Base-by-base conservation (phyloP, 345 rosid genomes). In the Mercurialis annua region DNA sequence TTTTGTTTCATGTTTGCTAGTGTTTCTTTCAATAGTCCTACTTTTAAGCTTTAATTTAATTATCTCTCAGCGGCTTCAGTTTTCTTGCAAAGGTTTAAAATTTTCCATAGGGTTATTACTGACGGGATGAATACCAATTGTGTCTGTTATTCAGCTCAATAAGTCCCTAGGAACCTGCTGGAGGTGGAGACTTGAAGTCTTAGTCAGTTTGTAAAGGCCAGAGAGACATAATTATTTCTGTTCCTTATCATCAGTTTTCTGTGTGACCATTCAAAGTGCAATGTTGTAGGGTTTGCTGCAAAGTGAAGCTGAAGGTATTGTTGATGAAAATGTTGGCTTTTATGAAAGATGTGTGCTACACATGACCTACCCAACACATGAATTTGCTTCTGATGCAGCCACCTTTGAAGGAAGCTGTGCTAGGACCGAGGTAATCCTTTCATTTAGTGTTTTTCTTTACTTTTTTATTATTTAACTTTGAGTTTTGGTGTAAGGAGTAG, bases 261-360 rank as follows among this genome's bases (percentile, higher is more conserved):
- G 8, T 34, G 26, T 60, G 47, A 49, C 40, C n/a, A 46, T 10
- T 8, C 49, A 38, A 49, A 33, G 53, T 61, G 3, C 36, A 20
- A 47, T 65, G 68, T 61, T 62, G 10, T 48, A 82, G 86, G 86
- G 82, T 64, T 69, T 82, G 29, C 62, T 82, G 73, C 86, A 82
- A 75, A 82, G 86, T 70, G 86, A 82, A 72, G 71, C 80, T 46
- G 86, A 82, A 68, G 86, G 83, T 15, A 43, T 48, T 61, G 77
- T 74, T 62, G 68, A 68, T 75, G 86, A 80, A 76, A 80, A 68
- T 57, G 77, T 82, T 20, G 83, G 86, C 51, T 82, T 82, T 68
- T 82, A 80, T 50, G 86, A 80, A 34, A 76, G 86, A 73, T 82
- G 86, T 52, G 21, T 59, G 51, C 57, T 70, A 59, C 86, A 82